Evolutionary conservation across 139 green algal genomes (phyloP), one percentile per base, ranked within the genome.

Genomic region (Closterium sp.): DNA sequence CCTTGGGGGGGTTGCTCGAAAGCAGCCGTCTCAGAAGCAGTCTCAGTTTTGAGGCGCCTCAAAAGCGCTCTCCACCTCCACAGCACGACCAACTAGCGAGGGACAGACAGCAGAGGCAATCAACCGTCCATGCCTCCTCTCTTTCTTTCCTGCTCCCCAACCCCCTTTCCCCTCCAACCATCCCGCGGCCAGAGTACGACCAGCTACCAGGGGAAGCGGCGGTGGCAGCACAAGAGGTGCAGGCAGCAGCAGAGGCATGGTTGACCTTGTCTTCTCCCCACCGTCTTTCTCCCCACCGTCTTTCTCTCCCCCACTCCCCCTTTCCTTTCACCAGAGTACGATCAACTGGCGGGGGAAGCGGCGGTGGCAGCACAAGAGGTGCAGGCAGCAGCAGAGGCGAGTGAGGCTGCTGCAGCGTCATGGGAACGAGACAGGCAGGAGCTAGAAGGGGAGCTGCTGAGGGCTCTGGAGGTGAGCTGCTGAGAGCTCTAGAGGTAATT

Each of bases 291-390:
- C 76, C 4, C 8, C 28, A 4, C 76, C 8, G 28, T 85, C 76
- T 85, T 8, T 10, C 28, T 31, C 8, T 88, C 84, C 84, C 31
- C 36, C 36, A 12, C 36, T 4, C 36, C 36, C 36, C 4, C 6
- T 4, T 55, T 4, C 55, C 43, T 66, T 16, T 21, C 2, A 6
- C 2, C 89, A 91, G 89, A 91, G 31, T 91, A 91, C 66, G 89
- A 91, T 8, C 89, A 89, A 23, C 84, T 91, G n/a, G 89, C 89
- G 4, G 35, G 32, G 34, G 89, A 91, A 81, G 89, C 89, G 28
- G 89, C 89, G 10, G 88, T 43, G 66, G 89, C 89, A 16, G 89
- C 89, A 19, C 33, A 87, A 25, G 89, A 91, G 89, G 66, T 91
- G 30, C 28, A 91, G 66, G 89, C 89, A 38, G 89, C 89, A 33